These are phyloP conservation scores for Lecanicillium sp. DNA, from an alignment of 2,329 filamentous ascomycete species.

Conservation along the genomic window DNA sequence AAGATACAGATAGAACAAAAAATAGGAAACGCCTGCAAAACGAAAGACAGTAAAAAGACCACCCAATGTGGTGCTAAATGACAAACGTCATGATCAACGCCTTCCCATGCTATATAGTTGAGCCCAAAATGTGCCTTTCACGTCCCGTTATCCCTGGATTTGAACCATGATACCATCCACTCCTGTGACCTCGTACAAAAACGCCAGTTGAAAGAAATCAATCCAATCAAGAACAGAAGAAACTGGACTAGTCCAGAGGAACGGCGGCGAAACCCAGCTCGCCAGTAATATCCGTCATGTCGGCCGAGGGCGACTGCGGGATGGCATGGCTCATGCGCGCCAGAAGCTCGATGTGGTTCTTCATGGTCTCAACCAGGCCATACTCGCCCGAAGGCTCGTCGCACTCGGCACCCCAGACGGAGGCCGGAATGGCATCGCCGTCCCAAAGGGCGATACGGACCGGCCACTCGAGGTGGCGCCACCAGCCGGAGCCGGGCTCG, in stretches of 20 bases:
- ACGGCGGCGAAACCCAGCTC: slow-evolving; percentile 25
- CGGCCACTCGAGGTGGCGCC: slow-evolving; percentile 56
- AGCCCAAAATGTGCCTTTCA: too few relatives aligned
- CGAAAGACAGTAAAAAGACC: too few relatives aligned
- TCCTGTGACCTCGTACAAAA: too few relatives aligned
- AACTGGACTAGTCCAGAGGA: slow-evolving; percentile 8
- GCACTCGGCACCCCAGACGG: slow-evolving; percentile 52
- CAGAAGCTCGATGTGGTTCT: slow-evolving; percentile 36
- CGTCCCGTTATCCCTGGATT: too few relatives aligned
- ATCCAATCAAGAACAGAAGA: too few relatives aligned
- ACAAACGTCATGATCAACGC: too few relatives aligned
- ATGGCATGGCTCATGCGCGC: slow-evolving; percentile 28
- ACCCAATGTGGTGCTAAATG: too few relatives aligned
- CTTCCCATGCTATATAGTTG: too few relatives aligned
- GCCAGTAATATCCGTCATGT: slow-evolving; percentile 23
- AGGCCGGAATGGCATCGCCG: slow-evolving; percentile 44
- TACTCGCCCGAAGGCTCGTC: slow-evolving; percentile 34
- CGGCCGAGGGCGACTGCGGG: slow-evolving; percentile 12
- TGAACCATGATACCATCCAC: too few relatives aligned
- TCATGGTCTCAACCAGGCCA: slow-evolving; percentile 30
- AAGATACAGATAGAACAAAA: too few relatives aligned
- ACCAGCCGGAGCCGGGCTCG: slow-evolving; percentile 53
- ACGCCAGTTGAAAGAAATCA: too few relatives aligned
- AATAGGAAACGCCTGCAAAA: too few relatives aligned
- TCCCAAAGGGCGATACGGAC: slow-evolving; percentile 54